These are phyloP conservation scores for Epichloe brachyelytri DNA, from an alignment of 2,329 filamentous ascomycete genomes.

Conservation along the genomic window DNA sequence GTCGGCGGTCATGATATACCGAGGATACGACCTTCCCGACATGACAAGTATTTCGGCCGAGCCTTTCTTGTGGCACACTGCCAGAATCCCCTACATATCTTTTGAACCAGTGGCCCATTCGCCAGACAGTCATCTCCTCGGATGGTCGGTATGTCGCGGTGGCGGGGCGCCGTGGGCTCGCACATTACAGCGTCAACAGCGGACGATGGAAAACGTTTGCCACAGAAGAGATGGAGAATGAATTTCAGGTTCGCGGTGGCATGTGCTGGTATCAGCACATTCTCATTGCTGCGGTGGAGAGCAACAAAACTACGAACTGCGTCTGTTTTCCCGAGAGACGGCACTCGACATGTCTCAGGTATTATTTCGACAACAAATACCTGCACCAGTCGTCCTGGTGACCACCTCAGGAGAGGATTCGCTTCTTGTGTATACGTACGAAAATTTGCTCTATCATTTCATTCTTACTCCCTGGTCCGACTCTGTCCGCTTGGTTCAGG, in stretches of 20 bases:
- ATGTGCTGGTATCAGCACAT: conserved; percentile 99
- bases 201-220: conserved; percentile 93
- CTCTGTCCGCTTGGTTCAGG: conserved; percentile 66
- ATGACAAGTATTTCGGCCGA: conserved; percentile 86
- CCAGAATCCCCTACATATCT: conserved; percentile 78
- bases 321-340: conserved; percentile 84
- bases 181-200: conserved; percentile 90
- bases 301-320: conserved; percentile 70
- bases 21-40: conserved; percentile 83
- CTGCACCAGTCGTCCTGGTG: conserved; percentile 79
- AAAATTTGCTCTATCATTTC: conserved; percentile 91
- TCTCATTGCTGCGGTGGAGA: conserved; percentile 84
- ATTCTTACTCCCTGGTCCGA: conserved; percentile 65
- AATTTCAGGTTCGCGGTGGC: conserved; percentile 83
- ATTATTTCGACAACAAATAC: conserved; percentile 64
- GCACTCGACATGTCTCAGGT: conserved; percentile 60
- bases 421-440: conserved; percentile 89
- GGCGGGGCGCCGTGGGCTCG: conserved; percentile 83
- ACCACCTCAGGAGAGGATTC: conserved; percentile 88
- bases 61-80: conserved; percentile 86
- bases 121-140: conserved; percentile 72
- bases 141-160: conserved; percentile 92
- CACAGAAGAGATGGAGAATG: conserved; percentile 68
- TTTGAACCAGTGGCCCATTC: conserved; percentile 85
- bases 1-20: conserved; percentile 79